Conservation (phyloP, 1,284 basidiomycete species). For the Athelia sp. region DNA sequence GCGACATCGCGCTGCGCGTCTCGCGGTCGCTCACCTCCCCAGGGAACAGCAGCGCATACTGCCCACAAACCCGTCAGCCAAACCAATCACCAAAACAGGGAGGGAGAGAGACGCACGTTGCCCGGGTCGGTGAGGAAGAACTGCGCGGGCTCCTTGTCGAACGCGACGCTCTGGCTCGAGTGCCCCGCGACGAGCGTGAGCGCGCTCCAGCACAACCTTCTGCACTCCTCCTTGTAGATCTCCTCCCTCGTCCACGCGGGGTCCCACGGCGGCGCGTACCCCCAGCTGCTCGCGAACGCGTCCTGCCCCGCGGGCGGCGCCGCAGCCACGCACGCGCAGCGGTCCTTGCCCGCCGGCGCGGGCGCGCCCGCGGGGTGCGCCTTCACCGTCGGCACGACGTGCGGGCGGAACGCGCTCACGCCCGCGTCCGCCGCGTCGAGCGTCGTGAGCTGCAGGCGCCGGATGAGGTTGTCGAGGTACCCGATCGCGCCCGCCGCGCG, state of each 20-base stretch:
- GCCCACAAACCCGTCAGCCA: slow-evolving; percentile 9
- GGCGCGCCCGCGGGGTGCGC: slow-evolving; percentile 20
- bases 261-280: slow-evolving; percentile 58
- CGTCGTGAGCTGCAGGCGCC: slow-evolving; percentile 45
- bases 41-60: slow-evolving; percentile 54
- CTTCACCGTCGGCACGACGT: slow-evolving; percentile 32
- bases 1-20: slow-evolving; percentile 34
- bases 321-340: slow-evolving; percentile 47
- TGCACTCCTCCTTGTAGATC: slow-evolving; percentile 59
- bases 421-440: slow-evolving; percentile 53
- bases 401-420: slow-evolving; percentile 42
- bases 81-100: slow-evolving; percentile 9
- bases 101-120: slow-evolving; percentile 44
- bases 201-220: slow-evolving; percentile 70
- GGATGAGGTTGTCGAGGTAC: slow-evolving; percentile 60
- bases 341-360: slow-evolving; percentile 11
- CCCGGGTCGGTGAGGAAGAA: slow-evolving; percentile 57
- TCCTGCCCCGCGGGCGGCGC: slow-evolving; percentile 34
- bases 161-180: slow-evolving; percentile 60
- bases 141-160: slow-evolving; percentile 48
- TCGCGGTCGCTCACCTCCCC: slow-evolving; percentile 48
- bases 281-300: slow-evolving; percentile 36
- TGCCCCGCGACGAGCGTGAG: slow-evolving; percentile 61
- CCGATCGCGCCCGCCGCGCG: slow-evolving; percentile 49
- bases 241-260: slow-evolving; percentile 46